These are phyloP conservation scores for Capillidium rhysosporum DNA, from an alignment of 371 early-diverging fungal species.

Conservation along the genomic window DNA sequence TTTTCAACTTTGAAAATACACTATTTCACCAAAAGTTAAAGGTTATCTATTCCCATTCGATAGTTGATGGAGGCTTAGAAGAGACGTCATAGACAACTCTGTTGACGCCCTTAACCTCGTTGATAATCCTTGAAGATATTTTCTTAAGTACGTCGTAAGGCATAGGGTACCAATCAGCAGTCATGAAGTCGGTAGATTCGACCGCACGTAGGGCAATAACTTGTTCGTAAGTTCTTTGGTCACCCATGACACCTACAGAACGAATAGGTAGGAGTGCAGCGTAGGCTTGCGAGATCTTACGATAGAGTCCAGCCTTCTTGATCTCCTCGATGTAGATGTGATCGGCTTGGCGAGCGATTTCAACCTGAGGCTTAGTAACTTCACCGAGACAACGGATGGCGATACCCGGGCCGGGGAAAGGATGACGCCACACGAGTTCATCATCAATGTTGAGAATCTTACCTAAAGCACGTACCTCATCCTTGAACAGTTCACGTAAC, in stretches of 20 bases:
- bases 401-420: conserved; percentile 97
- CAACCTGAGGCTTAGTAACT: conserved; percentile 77
- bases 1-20: no score
- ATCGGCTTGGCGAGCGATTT: conserved; percentile 85
- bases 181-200: conserved; percentile 93
- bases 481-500: conserved; percentile 93
- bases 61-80: conserved; percentile 91
- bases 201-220: conserved; percentile 92
- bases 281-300: conserved; percentile 92
- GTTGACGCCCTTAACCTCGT: conserved; percentile 95
- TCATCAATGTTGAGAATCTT: conserved; percentile 70
- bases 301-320: conserved; percentile 86
- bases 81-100: conserved; percentile 89
- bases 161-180: conserved; percentile 82
- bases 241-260: conserved; percentile 97
- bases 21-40: no score
- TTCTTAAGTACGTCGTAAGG: conserved; percentile 71
- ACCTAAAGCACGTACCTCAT: conserved; percentile 91
- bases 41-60: conserved; percentile 65
- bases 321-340: conserved; percentile 95
- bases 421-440: conserved; percentile 94
- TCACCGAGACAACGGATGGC: conserved; percentile 94
- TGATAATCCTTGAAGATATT: conserved; percentile 85
- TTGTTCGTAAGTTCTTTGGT: conserved; percentile 94
- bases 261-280: conserved; percentile 85